Conservation (phyloP, 345 rosid genomes). For the Melaleuca quinquenervia region DNA sequence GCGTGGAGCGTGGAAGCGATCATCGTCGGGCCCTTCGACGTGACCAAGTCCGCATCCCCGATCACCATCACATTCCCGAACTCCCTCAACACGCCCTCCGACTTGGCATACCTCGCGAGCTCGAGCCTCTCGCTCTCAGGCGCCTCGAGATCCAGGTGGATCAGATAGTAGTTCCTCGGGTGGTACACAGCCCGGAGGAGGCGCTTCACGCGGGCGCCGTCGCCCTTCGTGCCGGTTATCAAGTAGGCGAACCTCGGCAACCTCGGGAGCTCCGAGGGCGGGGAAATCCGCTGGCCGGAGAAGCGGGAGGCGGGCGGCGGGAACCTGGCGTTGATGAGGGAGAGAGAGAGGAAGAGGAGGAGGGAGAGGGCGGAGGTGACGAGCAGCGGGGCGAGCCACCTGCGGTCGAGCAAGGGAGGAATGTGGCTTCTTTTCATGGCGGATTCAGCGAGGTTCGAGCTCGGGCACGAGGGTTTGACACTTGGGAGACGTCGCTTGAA, state of each 20-base stretch:
- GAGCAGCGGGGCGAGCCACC: conserved; percentile 26
- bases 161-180: conserved; percentile 66
- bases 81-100: conserved; percentile 40
- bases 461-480: background rate
- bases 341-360: conserved; percentile 26
- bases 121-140: conserved; percentile 66
- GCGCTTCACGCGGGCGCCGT: conserved; percentile 43
- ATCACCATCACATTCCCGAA: conserved; percentile 76
- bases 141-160: conserved; percentile 87
- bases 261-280: conserved; percentile 5
- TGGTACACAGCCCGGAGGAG: conserved; percentile 64
- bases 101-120: conserved; percentile 60
- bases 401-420: conserved; percentile 33
- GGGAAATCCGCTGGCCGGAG: background rate
- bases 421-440: conserved; percentile 51
- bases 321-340: conserved; percentile 20
- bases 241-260: conserved; percentile 66
- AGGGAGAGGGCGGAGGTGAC: conserved; percentile 19
- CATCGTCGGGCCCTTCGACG: conserved; percentile 75
- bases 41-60: conserved; percentile 72
- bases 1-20: conserved; percentile 73
- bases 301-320: conserved; percentile 5
- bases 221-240: conserved; percentile 75
- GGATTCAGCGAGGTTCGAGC: background rate
- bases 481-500: background rate